Evolutionary conservation across 441 rosid genomes (phyloP), one percentile per base, ranked within the genome.

Genomic region (Syzygium syzygioides): DNA sequence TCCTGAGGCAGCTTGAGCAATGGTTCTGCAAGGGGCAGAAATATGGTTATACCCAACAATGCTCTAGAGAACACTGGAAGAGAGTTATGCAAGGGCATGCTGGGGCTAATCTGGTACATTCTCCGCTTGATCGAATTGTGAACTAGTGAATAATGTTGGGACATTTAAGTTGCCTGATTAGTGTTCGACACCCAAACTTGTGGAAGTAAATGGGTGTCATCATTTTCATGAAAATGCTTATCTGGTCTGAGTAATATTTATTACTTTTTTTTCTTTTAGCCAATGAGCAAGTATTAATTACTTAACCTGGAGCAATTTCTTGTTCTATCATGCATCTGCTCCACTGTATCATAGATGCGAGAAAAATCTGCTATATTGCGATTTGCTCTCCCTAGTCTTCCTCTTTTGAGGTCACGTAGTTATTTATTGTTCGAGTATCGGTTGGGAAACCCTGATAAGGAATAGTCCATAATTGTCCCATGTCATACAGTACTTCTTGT

Each of bases 21-120:
- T 96, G 98, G 98, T 91, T 92, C 95, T 97, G 87, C 96, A 95
- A 88, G 98, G 98, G 90, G 97, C 98, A 55, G 99, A 95, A 93
- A 87, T 98, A 94, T 90, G 95, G 92, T 94, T 97, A 88, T 98
- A 96, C 87, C 99, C 99, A 59, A 95, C 99, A 45, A 45, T 62
- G 98, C 99, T 98, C 99, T 15, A 85, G 94, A 91, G 98, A 95
- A 89, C 99, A 96, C 89, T 98, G 97, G 99, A 96, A 85, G 91
- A 92, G 98, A 89, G 99, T 95, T 87, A 95, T 96, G 99, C 99
- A 98, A 92, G 98, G 99, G 55, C 98, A 98, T 94, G 98, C 99
- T 87, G 99, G 98, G 86, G 99, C 99, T 88, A 97, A 97, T 90
- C 84, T 97, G 96, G 98, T 98, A 93, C 90, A 92, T 88, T 87